Base-by-base conservation (phyloP, 106 monocot species). In the Narthecium ossifragum region DNA sequence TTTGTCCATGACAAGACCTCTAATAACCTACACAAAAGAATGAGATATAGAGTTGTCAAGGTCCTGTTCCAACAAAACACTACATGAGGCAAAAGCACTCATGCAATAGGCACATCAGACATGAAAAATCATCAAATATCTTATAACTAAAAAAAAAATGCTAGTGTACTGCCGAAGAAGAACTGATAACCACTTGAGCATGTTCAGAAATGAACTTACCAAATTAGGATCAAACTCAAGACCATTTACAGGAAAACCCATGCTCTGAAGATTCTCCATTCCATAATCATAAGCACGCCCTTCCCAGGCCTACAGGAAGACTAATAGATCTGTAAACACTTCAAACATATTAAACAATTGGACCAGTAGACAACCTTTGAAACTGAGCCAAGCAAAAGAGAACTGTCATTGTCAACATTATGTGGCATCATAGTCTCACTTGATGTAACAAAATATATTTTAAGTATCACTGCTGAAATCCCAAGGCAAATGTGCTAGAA, bases 241-340 rank as follows among this genome's bases (percentile, higher is more conserved):
- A 23, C 83, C 89, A 50, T 89, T 83, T 67, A 94, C 78, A 33
- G 85, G 89, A 65, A 94, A 90, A 59, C 94, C 89, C 94, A 90
- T 94, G 69, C 89, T 68, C 58, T 60, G 58, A 11, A 94, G 85
- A 56, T 94, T 94, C 24, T 57, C 83, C 94, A 94, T 85, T 48
- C 94, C 94, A 80, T 94, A 83, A 59, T 93, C 85, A 75, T 93
- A 93, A 31, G 93, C 93, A 66, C 93, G 82, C 18, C 88, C 93
- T 73, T 89, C 93, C 89, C 93, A 94, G 8, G 89, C 89, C 93
- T 94, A 72, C 37, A 77, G 51, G 57, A 40, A 61, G 32, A 34
- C 18, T 25, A 37, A 20, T 11, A 22, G 11, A 26, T 20, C 34
- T 62, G 31, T 70, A 27, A 60, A 5, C 48, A 11, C 22, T 6